phyloP scores from a whole-genome alignment of 1,139 yeast species.

The Sugiyamaella xylanicola region DNA sequence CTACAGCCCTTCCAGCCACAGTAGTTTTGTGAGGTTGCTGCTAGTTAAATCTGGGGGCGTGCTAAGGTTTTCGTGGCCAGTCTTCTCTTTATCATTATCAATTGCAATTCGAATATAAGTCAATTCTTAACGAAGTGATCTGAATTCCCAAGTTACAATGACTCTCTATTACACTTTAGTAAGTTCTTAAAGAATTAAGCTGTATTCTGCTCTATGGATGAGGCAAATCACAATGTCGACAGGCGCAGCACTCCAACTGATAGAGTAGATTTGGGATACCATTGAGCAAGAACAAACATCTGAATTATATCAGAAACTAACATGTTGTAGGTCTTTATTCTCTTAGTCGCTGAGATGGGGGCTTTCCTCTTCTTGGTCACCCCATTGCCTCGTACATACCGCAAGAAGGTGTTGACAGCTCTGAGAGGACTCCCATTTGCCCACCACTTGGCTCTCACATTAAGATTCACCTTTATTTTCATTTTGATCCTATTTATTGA shows the following conservation, averaged over 20 bases:
- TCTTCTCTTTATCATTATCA: too few species aligned
- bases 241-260: too few species aligned
- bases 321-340: constrained; percentile 55
- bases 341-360: constrained; percentile 77
- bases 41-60: neutral
- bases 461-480: constrained; percentile 82
- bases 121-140: too few species aligned
- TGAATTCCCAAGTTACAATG: constrained; percentile 45
- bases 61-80: too few species aligned
- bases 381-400: constrained; percentile 77
- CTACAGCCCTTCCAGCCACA: neutral
- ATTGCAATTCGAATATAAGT: too few species aligned
- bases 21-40: neutral
- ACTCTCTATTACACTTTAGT: constrained; percentile 73
- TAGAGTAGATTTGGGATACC: too few species aligned
- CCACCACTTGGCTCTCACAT: constrained; percentile 71
- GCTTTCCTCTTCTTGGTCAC: constrained; percentile 78
- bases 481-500: constrained; percentile 84
- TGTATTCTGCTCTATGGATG: too few species aligned
- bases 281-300: too few species aligned
- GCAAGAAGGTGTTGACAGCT: constrained; percentile 66
- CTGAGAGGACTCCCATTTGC: constrained; percentile 71
- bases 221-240: too few species aligned
- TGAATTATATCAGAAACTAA: constrained; percentile 4
- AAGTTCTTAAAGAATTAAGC: constrained; percentile 25